These are phyloP conservation scores for Sporisorium iseilematis-ciliati DNA, from an alignment of 1,284 basidiomycete species.

Conservation along the genomic window DNA sequence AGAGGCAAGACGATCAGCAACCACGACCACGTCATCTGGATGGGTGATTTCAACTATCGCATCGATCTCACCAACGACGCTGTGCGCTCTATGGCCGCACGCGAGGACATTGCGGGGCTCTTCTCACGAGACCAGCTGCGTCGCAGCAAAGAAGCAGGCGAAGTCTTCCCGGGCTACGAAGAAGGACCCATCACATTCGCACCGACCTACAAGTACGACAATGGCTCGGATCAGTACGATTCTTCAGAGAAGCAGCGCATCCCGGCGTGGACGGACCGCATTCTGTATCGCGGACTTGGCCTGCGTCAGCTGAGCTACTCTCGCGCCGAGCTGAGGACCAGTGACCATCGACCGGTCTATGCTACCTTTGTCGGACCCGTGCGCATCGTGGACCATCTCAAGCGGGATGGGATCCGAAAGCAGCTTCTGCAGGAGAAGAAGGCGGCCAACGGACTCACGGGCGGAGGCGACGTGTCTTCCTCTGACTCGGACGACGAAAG, in stretches of 20 bases:
- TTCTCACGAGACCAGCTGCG: conserved; percentile 77
- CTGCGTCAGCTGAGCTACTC: conserved; percentile 70
- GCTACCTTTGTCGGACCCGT: conserved; percentile 83
- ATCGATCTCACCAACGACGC: conserved; percentile 86
- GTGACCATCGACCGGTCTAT: conserved; percentile 95
- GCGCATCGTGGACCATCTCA: conserved; percentile 81
- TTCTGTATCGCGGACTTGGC: conserved; percentile 77
- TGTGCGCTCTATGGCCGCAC: conserved; percentile 73
- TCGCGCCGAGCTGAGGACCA: conserved; percentile 84
- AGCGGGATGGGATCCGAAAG: conserved; percentile 79
- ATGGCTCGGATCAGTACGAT: conserved; percentile 84
- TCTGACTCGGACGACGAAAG: conserved; percentile 27
- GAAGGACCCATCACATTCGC: conserved; percentile 89
- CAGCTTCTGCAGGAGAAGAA: conserved; percentile 70
- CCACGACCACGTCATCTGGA: conserved; percentile 91
- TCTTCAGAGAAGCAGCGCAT: conserved; percentile 95
- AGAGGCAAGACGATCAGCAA: conserved; percentile 87
- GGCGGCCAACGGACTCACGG: conserved; percentile 23
- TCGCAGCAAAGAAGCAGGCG: conserved; percentile 30
- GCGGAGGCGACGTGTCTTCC: conserved; percentile 18
- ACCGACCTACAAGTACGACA: conserved; percentile 89
- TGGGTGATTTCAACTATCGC: conserved; percentile 94
- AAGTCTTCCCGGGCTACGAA: conserved; percentile 83
- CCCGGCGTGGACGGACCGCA: conserved; percentile 85
- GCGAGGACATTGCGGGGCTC: conserved; percentile 79